Evolutionary conservation across 2,329 filamentous ascomycete species (phyloP).

Genomic region (Colletotrichum noveboracense): DNA sequence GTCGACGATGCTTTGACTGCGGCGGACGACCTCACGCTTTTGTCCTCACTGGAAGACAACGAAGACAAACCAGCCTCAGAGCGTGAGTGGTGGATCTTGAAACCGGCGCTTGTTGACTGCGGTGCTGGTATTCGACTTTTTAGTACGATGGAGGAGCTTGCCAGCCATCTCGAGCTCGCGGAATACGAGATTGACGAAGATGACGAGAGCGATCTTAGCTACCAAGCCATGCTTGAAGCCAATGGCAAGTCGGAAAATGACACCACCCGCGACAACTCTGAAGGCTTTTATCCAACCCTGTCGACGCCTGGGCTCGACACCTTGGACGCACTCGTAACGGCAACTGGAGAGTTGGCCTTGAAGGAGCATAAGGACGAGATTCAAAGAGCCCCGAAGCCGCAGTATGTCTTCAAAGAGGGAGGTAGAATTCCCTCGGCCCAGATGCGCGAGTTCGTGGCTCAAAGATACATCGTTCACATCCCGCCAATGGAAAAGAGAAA

Average conservation of each 20-base stretch:
- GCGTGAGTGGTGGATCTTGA: slow-evolving; percentile 45
- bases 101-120: slow-evolving; percentile 43
- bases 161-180: slow-evolving; percentile 37
- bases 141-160: slow-evolving; percentile 40
- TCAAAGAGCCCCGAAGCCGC: slow-evolving; percentile 11
- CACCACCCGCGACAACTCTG: background rate
- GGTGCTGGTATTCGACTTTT: slow-evolving; percentile 43
- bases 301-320: slow-evolving; percentile 30
- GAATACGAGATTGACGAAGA: slow-evolving; percentile 34
- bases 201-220: slow-evolving; percentile 29
- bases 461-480: slow-evolving; percentile 39
- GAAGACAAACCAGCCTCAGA: slow-evolving; percentile 28
- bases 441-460: slow-evolving; percentile 42
- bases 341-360: slow-evolving; percentile 26
- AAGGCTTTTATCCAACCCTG: slow-evolving; percentile 26
- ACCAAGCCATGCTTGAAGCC: background rate
- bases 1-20: slow-evolving; percentile 41
- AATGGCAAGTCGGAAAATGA: background rate
- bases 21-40: slow-evolving; percentile 38
- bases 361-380: background rate
- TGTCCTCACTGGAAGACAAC: slow-evolving; percentile 40
- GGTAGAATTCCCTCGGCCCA: slow-evolving; percentile 40
- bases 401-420: slow-evolving; percentile 33
- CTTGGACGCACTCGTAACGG: slow-evolving; percentile 35
- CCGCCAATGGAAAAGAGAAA: slow-evolving; percentile 36